Conservation (phyloP, 345 rosid species). For the Bretschneidera sinensis region DNA sequence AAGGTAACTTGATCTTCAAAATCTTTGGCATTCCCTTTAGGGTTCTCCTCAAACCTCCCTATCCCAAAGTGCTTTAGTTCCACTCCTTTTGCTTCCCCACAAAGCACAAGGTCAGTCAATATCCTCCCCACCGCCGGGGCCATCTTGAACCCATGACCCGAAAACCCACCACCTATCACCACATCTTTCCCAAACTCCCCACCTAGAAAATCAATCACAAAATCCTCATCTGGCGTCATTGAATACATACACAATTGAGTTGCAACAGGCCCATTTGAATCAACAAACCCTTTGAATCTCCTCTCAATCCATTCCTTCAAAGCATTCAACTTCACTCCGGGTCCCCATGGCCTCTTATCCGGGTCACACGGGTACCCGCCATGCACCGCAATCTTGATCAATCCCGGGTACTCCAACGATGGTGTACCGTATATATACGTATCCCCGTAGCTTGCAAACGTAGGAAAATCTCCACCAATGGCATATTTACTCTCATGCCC, state of each 20-base stretch:
- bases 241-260: constrained; percentile 79
- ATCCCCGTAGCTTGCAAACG: constrained; percentile 59
- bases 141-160: constrained; percentile 97
- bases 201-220: constrained; percentile 68
- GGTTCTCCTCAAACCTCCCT: constrained; percentile 50
- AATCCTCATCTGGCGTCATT: constrained; percentile 85
- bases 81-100: constrained; percentile 48
- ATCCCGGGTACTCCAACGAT: constrained; percentile 71
- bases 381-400: constrained; percentile 60
- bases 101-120: constrained; percentile 52
- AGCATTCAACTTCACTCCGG: constrained; percentile 27
- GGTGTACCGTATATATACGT: constrained; percentile 77
- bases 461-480: constrained; percentile 56
- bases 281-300: constrained; percentile 59
- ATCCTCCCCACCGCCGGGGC: constrained; percentile 67
- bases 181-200: constrained; percentile 78
- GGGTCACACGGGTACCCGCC: constrained; percentile 73
- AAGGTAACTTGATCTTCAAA: constrained; percentile 44
- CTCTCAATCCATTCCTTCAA: constrained; percentile 62
- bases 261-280: constrained; percentile 42
- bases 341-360: constrained; percentile 82
- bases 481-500: constrained; percentile 49
- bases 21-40: constrained; percentile 56
- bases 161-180: constrained; percentile 72
- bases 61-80: constrained; percentile 53